These are phyloP conservation scores for Malassezia obtusa DNA, from an alignment of 1,284 basidiomycete species.

Conservation along the genomic window DNA sequence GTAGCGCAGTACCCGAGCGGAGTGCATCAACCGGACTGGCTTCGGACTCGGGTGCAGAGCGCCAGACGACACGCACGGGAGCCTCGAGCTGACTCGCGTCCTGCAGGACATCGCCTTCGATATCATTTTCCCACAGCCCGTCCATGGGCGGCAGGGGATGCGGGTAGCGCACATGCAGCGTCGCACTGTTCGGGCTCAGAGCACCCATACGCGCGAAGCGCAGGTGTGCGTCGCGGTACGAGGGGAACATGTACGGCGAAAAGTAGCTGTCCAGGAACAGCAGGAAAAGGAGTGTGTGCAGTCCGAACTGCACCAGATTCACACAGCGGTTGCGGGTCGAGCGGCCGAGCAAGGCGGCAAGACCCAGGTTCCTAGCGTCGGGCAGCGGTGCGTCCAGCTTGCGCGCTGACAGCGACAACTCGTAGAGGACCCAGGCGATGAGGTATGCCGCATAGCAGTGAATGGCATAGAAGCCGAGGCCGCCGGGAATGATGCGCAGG, in stretches of 20 bases:
- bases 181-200: conserved; percentile 31
- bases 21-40: not conserved
- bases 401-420: conserved; percentile 19
- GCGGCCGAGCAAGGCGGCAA: conserved; percentile 20
- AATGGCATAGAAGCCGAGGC: conserved; percentile 11
- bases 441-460: conserved; percentile 16
- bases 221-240: conserved; percentile 40
- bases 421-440: conserved; percentile 27
- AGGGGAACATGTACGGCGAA: conserved; percentile 44
- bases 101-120: conserved; percentile 18
- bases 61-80: conserved; percentile 33
- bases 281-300: conserved; percentile 33
- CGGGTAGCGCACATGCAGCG: conserved; percentile 42
- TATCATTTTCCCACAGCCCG: conserved; percentile 25
- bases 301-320: conserved; percentile 26
- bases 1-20: conserved; percentile 18
- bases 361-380: not conserved
- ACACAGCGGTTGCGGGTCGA: conserved; percentile 27
- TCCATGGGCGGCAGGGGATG: conserved; percentile 31
- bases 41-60: conserved; percentile 16
- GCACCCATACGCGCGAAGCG: conserved; percentile 39
- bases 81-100: conserved; percentile 21
- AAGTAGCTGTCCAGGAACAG: conserved; percentile 40
- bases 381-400: not conserved
- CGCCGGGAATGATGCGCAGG: conserved; percentile 36